A percentile compares a stretch with the other conserved stretches of the same genome.
phyloP scores from a whole-genome alignment of 352 stramenopile genomes.

The Phytophthora sp. region DNA sequence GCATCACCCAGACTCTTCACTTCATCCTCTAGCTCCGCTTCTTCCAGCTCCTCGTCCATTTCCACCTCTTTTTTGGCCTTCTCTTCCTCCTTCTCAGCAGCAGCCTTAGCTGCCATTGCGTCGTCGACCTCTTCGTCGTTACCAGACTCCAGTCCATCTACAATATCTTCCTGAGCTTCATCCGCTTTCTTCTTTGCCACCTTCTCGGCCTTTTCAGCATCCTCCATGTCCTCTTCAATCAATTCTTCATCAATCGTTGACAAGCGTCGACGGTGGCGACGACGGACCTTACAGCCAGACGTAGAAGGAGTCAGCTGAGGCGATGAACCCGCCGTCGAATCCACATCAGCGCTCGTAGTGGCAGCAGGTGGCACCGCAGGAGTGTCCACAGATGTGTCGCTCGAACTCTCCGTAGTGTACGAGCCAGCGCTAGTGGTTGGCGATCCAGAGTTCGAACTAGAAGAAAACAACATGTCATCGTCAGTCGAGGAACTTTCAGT shows the following conservation, averaged over 20 bases:
- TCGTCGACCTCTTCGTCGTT: conserved; percentile 32
- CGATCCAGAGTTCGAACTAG: conserved; percentile 6
- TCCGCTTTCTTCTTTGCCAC: conserved; percentile 28
- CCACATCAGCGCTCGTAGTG: conserved; percentile 15
- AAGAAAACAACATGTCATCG: conserved; percentile 9
- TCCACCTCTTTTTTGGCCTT: conserved; percentile 9
- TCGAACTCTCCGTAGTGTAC: conserved; percentile 5
- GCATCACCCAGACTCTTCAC: conserved; percentile 4
- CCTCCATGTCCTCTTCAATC: conserved; percentile 36
- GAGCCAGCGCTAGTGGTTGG: background rate
- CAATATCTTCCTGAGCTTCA: conserved; percentile 35
- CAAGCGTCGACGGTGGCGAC: conserved; percentile 25
- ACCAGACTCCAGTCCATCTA: conserved; percentile 23
- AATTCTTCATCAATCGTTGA: conserved; percentile 23
- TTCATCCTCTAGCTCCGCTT: no score
- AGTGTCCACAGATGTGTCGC: conserved; percentile 8
- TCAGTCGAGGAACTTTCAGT: conserved; percentile 1
- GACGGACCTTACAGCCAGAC: conserved; percentile 34
- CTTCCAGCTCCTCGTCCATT: conserved; percentile 13
- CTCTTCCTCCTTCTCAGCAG: conserved; percentile 33
- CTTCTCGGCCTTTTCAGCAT: conserved; percentile 25
- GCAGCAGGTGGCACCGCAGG: conserved; percentile 11
- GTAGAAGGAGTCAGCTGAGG: conserved; percentile 14
- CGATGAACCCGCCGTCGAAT: conserved; percentile 17
- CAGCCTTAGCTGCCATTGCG: conserved; percentile 14